These are phyloP conservation scores for Phaseolus coccineus DNA, from an alignment of 331 rosid genomes.

Conservation along the genomic window DNA sequence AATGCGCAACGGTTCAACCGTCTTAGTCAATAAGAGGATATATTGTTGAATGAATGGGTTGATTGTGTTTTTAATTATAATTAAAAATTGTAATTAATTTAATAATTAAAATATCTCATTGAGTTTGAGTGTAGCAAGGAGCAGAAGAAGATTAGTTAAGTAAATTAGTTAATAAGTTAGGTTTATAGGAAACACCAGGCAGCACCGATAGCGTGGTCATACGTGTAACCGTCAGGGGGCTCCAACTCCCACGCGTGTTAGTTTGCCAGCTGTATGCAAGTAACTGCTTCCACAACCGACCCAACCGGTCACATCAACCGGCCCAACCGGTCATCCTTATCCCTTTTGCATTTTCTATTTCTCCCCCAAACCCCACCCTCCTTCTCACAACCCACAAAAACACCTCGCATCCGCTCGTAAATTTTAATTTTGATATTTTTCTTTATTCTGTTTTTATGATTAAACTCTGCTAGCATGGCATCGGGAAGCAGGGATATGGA, in stretches of 20 bases:
- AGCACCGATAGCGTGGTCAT: constrained; percentile 45
- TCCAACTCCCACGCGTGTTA: constrained; percentile 67
- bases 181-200: neutral
- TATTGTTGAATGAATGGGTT: constrained; percentile 12
- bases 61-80: neutral
- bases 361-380: constrained; percentile 15
- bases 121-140: neutral
- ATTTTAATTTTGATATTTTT: neutral
- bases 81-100: neutral
- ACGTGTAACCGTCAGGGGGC: constrained; percentile 57
- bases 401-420: neutral
- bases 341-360: constrained; percentile 47
- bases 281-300: constrained; percentile 66
- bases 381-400: neutral
- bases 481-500: constrained; percentile 61
- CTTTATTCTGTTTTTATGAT: neutral
- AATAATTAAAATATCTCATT: neutral
- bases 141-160: neutral
- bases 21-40: neutral
- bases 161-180: neutral
- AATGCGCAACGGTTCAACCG: constrained; percentile 13
- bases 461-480: constrained; percentile 49
- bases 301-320: constrained; percentile 51
- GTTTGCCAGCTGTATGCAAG: constrained; percentile 75
- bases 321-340: constrained; percentile 59